Base-by-base conservation (phyloP, 352 stramenopile genomes). In the Detonula confervacea region DNA sequence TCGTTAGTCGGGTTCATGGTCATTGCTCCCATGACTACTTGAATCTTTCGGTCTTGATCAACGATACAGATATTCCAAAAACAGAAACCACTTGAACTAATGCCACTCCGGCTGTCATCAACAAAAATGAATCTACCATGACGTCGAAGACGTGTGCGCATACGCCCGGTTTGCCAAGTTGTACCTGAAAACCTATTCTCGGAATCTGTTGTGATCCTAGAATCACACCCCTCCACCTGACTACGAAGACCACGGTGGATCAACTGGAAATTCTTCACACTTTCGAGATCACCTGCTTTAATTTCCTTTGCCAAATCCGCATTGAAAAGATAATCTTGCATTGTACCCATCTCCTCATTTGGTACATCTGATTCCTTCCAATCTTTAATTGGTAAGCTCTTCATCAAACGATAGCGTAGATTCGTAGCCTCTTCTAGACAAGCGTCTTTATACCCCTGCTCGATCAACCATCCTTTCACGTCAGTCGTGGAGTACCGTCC, bases 31-130 rank as follows among this genome's bases (percentile, higher is more conserved):
- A 72, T 62, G 16, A 42, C 49, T 35, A 18, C 16, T 47, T 51
- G 27, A 30, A 54, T 33, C 35, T 73, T 73, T 6, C 27, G 20
- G 39, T 72, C n/a, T 14, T 39, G 7, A 62, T 72, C 49, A 33
- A 72, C n/a, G 1, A 72, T 4, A 20, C 44, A 39, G 22, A 72
- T 20, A 54, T 72, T 72, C 63, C 63, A 72, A 39, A 72, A 62
- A 22, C 44, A 61, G n/a, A 72, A 72, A 2, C 47, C 47, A 55
- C 18, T 29, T 0, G n/a, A 55, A 12, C 7, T 49, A 27, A 72
- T 62, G 20, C 63, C 63, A 62, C 63, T 72, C 2, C 63, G 29
- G 20, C 37, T 63, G 55, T 72, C 63, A 55, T 72, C 63, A 18
- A 62, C 42, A 49, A 49, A 49, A 20, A 66, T 27, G 0, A 66